Percentiles rank a stretch among this genome's conserved stretches.
phyloP scores from a whole-genome alignment of 164 flowering plant species.

The Umbilicus rupestris region DNA sequence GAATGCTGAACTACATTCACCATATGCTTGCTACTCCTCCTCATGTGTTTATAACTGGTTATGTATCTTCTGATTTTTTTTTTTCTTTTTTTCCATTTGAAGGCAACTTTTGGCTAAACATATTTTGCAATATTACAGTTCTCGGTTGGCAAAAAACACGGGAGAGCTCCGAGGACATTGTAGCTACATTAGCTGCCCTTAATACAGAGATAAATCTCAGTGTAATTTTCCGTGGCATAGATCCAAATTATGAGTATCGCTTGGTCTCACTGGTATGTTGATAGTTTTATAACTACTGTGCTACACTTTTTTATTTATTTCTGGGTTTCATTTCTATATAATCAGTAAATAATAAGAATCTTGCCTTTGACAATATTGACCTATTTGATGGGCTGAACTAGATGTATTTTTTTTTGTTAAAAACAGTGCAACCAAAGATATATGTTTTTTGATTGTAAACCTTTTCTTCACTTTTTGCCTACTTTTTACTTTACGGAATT shows the following conservation, averaged over 20 bases:
- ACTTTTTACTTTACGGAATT: background rate
- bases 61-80: background rate
- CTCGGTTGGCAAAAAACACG: constrained; percentile 94
- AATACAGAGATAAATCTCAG: constrained; percentile 71
- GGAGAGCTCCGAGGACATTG: constrained; percentile 74
- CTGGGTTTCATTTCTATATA: too few species aligned
- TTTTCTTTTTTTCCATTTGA: background rate
- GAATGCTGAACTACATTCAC: constrained; percentile 65
- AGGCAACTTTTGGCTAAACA: background rate
- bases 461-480: too few species aligned
- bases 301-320: too few species aligned
- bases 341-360: too few species aligned
- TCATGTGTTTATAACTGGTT: constrained; percentile 84
- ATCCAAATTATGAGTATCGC: constrained; percentile 48
- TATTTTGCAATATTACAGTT: constrained; percentile 33
- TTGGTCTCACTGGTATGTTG: constrained; percentile 85
- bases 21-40: constrained; percentile 74
- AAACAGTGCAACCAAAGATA: too few species aligned
- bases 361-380: too few species aligned
- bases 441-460: too few species aligned
- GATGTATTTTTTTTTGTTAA: too few species aligned
- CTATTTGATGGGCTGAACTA: too few species aligned
- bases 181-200: constrained; percentile 73
- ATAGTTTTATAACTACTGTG: too few species aligned
- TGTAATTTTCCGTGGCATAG: constrained; percentile 76